phyloP scores from a whole-genome alignment of 805 yeast species.

The Metschnikowia orientalis region DNA sequence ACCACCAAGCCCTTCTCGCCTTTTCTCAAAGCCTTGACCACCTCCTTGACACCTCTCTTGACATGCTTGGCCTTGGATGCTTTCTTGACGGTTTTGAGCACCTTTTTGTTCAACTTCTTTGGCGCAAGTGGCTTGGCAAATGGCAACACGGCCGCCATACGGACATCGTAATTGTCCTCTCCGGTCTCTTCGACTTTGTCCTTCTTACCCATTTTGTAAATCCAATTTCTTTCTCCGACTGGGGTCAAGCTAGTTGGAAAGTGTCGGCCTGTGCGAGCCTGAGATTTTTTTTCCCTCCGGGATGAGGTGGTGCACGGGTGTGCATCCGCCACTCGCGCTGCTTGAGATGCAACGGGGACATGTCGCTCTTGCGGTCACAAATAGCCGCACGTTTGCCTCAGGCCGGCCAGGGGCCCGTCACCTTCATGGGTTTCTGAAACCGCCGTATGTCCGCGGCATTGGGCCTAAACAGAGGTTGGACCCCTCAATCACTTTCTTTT shows the following conservation, averaged over 20 bases:
- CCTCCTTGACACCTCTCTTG: constrained; percentile 98
- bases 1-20: constrained; percentile 96
- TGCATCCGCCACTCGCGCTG: too few species aligned
- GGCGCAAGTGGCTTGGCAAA: constrained; percentile 95
- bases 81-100: constrained; percentile 91
- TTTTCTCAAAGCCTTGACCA: constrained; percentile 93
- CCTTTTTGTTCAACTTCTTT: constrained; percentile 91
- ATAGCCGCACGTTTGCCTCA: too few species aligned
- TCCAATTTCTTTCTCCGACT: constrained; percentile 1
- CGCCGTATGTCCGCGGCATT: too few species aligned
- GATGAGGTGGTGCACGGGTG: neutral
- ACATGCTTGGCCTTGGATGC: constrained; percentile 98
- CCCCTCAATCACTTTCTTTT: too few species aligned
- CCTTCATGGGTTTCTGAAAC: too few species aligned
- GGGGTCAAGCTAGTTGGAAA: neutral
- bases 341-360: too few species aligned
- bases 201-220: constrained; percentile 38
- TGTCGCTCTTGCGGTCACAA: too few species aligned
- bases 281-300: neutral
- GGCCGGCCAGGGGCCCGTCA: too few species aligned
- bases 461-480: too few species aligned
- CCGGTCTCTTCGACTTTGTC: constrained; percentile 36
- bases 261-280: neutral
- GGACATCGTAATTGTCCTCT: constrained; percentile 85
- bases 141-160: constrained; percentile 85